Percentiles rank a stretch among this genome's conserved stretches.
Evolutionary conservation across 352 stramenopile genomes (phyloP).

Genomic region (Pythium monospermum): DNA sequence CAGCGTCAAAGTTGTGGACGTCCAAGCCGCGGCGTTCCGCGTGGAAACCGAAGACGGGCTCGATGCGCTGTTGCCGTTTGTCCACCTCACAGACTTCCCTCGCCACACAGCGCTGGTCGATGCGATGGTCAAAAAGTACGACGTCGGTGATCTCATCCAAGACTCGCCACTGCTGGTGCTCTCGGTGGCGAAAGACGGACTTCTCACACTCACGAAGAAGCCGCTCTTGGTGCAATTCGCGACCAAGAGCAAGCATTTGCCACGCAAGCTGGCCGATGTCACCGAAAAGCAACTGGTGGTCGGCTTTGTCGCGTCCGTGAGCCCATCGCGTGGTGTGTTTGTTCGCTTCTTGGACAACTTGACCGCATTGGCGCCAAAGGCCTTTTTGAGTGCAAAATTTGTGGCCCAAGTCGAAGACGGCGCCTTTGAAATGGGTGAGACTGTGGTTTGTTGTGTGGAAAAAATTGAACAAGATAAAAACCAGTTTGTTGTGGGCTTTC

Average conservation of each 20-base stretch:
- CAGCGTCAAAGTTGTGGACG: slow-evolving; percentile 62
- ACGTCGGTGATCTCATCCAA: slow-evolving; percentile 42
- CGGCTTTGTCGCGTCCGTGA: slow-evolving; percentile 77
- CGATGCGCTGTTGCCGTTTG: slow-evolving; percentile 69
- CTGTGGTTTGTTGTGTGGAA: slow-evolving; percentile 71
- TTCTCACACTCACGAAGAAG: slow-evolving; percentile 79
- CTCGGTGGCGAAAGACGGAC: slow-evolving; percentile 57
- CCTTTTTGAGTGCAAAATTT: slow-evolving; percentile 73
- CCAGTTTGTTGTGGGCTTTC: slow-evolving; percentile 79
- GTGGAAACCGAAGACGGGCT: slow-evolving; percentile 73
- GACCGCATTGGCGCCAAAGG: slow-evolving; percentile 74
- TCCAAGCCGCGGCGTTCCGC: slow-evolving; percentile 61
- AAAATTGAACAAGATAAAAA: slow-evolving; percentile 73
- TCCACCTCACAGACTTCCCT: slow-evolving; percentile 84
- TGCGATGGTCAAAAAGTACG: slow-evolving; percentile 48
- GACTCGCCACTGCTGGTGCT: slow-evolving; percentile 68
- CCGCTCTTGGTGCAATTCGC: slow-evolving; percentile 64
- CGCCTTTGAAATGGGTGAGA: slow-evolving; percentile 85
- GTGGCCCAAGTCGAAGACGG: slow-evolving; percentile 60
- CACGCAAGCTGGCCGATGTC: slow-evolving; percentile 55
- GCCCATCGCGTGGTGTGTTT: slow-evolving; percentile 74
- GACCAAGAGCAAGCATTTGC: slow-evolving; percentile 28
- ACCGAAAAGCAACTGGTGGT: slow-evolving; percentile 57
- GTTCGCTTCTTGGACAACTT: slow-evolving; percentile 87
- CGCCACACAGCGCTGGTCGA: slow-evolving; percentile 74